Conservation (phyloP, 2,329 filamentous ascomycete species). For the Thelonectria blattea region DNA sequence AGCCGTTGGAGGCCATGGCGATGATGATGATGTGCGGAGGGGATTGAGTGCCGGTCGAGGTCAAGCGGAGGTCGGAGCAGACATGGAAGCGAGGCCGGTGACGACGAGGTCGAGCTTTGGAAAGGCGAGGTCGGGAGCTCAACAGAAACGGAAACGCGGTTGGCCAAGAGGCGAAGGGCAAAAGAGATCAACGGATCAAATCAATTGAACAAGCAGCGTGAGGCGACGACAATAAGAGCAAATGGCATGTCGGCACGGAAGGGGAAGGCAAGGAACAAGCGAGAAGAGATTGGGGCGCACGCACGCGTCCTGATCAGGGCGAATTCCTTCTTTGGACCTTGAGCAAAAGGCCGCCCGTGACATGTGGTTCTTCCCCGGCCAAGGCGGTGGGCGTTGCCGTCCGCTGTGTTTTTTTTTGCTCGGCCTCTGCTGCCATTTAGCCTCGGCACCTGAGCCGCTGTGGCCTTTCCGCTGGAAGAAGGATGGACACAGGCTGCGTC, state of each 20-base stretch:
- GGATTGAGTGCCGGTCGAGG: neutral
- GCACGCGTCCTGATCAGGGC: slow-evolving; percentile 34
- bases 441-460: slow-evolving; percentile 21
- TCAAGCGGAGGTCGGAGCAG: slow-evolving; percentile 8
- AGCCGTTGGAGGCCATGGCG: slow-evolving; percentile 53
- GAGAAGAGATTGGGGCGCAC: slow-evolving; percentile 32
- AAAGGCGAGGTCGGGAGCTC: slow-evolving; percentile 14
- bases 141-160: neutral
- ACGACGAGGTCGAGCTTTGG: slow-evolving; percentile 8
- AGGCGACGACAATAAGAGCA: slow-evolving; percentile 16
- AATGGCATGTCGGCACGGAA: slow-evolving; percentile 18
- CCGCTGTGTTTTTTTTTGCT: neutral
- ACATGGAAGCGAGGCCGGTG: slow-evolving; percentile 26
- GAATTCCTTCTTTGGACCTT: slow-evolving; percentile 23
- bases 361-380: slow-evolving; percentile 34
- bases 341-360: slow-evolving; percentile 28
- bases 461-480: slow-evolving; percentile 14
- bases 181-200: slow-evolving; percentile 6
- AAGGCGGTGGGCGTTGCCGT: slow-evolving; percentile 15
- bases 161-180: neutral
- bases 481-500: no score
- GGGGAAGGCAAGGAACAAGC: slow-evolving; percentile 16
- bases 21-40: slow-evolving; percentile 7
- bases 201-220: slow-evolving; percentile 17
- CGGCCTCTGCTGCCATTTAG: slow-evolving; percentile 19